Evolutionary conservation across 1,284 basidiomycete species (phyloP).

Genomic region (Pulchroboletus neoregius): DNA sequence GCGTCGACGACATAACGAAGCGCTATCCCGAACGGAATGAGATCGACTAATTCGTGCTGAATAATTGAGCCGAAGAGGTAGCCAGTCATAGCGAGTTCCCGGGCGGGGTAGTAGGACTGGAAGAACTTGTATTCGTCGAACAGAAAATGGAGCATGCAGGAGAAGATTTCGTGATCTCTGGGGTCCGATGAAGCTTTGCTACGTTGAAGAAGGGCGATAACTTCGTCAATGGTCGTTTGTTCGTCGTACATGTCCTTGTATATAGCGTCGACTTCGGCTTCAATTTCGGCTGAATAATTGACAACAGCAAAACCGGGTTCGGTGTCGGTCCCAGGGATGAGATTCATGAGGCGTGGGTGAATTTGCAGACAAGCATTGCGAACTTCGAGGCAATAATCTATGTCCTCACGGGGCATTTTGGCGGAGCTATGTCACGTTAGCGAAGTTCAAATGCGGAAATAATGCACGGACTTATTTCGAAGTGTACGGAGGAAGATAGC

Average conservation of each 20-base stretch:
- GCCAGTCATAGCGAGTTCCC: slow-evolving; percentile 94
- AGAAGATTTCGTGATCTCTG: slow-evolving; percentile 94
- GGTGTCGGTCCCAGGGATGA: slow-evolving; percentile 83
- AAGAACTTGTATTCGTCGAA: slow-evolving; percentile 99
- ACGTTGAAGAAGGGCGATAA: slow-evolving; percentile 83
- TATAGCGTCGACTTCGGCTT: slow-evolving; percentile 90
- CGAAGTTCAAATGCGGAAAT: background rate
- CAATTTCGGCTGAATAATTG: slow-evolving; percentile 85
- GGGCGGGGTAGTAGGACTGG: slow-evolving; percentile 91
- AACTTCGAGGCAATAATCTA: slow-evolving; percentile 88
- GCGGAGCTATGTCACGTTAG: slow-evolving; percentile 44
- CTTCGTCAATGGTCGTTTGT: slow-evolving; percentile 90
- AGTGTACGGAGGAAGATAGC: slow-evolving; percentile 88
- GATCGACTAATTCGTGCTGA: slow-evolving; percentile 90
- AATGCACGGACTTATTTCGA: slow-evolving; percentile 64
- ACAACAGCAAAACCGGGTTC: slow-evolving; percentile 93
- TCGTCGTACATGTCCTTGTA: slow-evolving; percentile 99
- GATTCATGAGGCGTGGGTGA: slow-evolving; percentile 94
- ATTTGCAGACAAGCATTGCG: slow-evolving; percentile 94
- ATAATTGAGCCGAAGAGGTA: slow-evolving; percentile 97
- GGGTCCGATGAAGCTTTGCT: slow-evolving; percentile 81
- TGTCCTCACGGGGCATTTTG: slow-evolving; percentile 71
- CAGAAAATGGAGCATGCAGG: slow-evolving; percentile 98
- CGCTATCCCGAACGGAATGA: slow-evolving; percentile 94
- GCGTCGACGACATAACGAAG: slow-evolving; percentile 97